A percentile compares a stretch with the other conserved stretches of the same genome.
Evolutionary conservation across 2,329 filamentous ascomycete species (phyloP).

Genomic region (Incumbomyces delicatus): DNA sequence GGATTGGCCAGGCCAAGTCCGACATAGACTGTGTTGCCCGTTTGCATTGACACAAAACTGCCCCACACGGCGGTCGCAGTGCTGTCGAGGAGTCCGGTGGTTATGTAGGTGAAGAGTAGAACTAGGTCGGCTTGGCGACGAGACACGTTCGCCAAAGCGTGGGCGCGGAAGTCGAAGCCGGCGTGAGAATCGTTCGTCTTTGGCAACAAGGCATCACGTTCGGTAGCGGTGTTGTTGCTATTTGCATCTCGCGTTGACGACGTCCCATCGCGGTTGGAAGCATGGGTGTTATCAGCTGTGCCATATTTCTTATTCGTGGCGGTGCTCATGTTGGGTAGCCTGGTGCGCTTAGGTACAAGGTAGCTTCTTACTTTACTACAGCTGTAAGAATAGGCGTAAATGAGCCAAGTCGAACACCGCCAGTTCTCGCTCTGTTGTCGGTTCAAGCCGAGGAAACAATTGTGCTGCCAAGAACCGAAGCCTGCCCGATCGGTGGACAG

Average conservation of each 20-base stretch:
- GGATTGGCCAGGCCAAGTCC: constrained; percentile 61
- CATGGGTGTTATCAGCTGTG: not conserved
- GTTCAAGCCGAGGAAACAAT: too few relatives aligned
- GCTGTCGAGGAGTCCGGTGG: constrained; percentile 69
- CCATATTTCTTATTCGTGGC: constrained; percentile 3
- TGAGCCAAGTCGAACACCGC: too few relatives aligned
- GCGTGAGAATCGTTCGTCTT: not conserved
- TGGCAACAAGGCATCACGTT: constrained; percentile 3
- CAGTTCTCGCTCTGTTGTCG: too few relatives aligned
- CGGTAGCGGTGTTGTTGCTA: not conserved
- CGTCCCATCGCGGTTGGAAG: not conserved
- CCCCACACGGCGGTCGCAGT: constrained; percentile 68
- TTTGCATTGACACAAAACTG: constrained; percentile 77
- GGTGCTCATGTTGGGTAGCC: not conserved
- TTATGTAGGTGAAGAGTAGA: constrained; percentile 62
- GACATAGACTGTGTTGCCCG: constrained; percentile 73
- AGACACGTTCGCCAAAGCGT: constrained; percentile 39
- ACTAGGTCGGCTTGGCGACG: constrained; percentile 55
- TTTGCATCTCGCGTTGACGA: not conserved
- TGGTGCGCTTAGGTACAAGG: too few relatives aligned
- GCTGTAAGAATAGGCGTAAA: too few relatives aligned
- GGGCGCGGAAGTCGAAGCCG: constrained; percentile 1
- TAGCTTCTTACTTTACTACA: too few relatives aligned
- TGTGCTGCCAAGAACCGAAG: too few relatives aligned
- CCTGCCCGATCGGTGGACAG: too few relatives aligned